Percentiles rank a stretch among this genome's conserved stretches.
These are phyloP conservation scores for Blakeslea trispora DNA, from an alignment of 371 early-diverging fungal species.

Conservation along the genomic window DNA sequence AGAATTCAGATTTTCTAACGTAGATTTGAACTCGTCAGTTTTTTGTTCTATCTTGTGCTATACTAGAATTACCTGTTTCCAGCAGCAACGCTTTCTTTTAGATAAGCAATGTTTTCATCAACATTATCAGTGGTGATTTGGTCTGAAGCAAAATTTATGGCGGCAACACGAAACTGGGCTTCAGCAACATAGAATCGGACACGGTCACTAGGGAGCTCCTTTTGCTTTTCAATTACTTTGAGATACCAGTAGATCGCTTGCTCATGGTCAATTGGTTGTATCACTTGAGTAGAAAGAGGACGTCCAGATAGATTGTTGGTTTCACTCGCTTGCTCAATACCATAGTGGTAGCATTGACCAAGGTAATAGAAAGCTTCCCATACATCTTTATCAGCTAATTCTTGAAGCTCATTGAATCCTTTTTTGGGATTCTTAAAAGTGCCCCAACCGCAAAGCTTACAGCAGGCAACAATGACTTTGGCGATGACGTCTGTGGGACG, in stretches of 20 bases:
- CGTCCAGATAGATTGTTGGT: conserved; percentile 4
- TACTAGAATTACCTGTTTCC: conserved; percentile 21
- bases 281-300: neutral
- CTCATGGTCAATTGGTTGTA: conserved; percentile 46
- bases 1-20: conserved; percentile 25
- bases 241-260: conserved; percentile 67
- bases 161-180: conserved; percentile 66
- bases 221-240: conserved; percentile 42
- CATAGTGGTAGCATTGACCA: conserved; percentile 42
- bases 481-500: conserved; percentile 32
- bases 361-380: conserved; percentile 47
- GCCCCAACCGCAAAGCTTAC: conserved; percentile 48
- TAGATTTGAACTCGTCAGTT: no score
- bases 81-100: conserved; percentile 17
- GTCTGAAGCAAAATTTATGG: conserved; percentile 12
- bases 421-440: conserved; percentile 22
- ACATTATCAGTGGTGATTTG: conserved; percentile 45
- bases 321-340: conserved; percentile 22
- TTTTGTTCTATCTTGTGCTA: no score
- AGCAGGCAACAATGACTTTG: conserved; percentile 43
- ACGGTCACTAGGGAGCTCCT: conserved; percentile 15
- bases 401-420: conserved; percentile 35
- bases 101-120: conserved; percentile 42
- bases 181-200: conserved; percentile 16
- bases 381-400: conserved; percentile 30